These are phyloP conservation scores for Bipolaris gigantea DNA, from an alignment of 2,329 filamentous ascomycete genomes.

Conservation along the genomic window DNA sequence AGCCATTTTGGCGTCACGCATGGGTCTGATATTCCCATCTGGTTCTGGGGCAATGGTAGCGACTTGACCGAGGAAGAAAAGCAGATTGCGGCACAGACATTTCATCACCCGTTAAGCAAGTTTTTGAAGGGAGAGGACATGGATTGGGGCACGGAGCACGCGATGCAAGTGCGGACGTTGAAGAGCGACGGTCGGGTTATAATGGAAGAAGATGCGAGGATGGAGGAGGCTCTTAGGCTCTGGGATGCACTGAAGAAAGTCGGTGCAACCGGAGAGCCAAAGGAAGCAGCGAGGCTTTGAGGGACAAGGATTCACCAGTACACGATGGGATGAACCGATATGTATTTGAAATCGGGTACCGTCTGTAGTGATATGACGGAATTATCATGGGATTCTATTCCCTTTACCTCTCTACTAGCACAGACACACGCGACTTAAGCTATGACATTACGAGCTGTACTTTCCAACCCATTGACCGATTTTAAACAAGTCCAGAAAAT, in stretches of 20 bases:
- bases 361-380: too few relatives aligned
- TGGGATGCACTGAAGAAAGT: conserved; percentile 49
- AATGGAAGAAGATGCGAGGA: conserved; percentile 51
- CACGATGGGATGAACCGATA: neutral
- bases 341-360: neutral
- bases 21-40: conserved; percentile 56
- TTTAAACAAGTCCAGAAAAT: too few relatives aligned
- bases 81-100: conserved; percentile 39
- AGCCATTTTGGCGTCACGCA: conserved; percentile 58
- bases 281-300: conserved; percentile 15
- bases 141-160: conserved; percentile 44
- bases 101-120: conserved; percentile 44
- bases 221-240: conserved; percentile 52
- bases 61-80: conserved; percentile 51
- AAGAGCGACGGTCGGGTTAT: conserved; percentile 51
- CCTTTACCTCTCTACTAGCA: too few relatives aligned
- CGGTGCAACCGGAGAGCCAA: conserved; percentile 16
- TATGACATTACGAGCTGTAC: too few relatives aligned
- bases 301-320: neutral
- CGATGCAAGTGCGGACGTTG: conserved; percentile 49
- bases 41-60: conserved; percentile 59
- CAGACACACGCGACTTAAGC: too few relatives aligned
- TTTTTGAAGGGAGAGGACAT: conserved; percentile 49
- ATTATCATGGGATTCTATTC: too few relatives aligned
- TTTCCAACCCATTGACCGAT: too few relatives aligned